These are phyloP conservation scores for Diplotaxis tenuifolia DNA, from an alignment of 345 rosid species.

Conservation along the genomic window DNA sequence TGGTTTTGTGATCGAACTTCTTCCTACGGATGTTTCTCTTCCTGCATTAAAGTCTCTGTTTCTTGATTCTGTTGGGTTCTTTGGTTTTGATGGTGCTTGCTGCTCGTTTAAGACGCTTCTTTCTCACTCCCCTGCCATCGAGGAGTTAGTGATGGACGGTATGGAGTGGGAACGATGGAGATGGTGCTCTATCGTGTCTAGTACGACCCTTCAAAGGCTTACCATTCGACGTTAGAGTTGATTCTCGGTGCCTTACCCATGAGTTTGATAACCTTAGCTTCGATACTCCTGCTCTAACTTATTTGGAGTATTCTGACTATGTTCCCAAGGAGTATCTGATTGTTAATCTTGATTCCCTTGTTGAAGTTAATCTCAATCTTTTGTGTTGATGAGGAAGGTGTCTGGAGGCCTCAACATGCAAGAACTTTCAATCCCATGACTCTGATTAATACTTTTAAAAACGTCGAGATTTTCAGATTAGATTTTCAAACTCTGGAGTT, in stretches of 20 bases:
- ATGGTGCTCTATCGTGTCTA: background rate
- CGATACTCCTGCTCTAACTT: background rate
- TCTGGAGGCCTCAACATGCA: background rate
- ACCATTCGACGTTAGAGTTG: background rate
- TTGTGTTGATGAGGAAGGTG: background rate
- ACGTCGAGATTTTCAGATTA: background rate
- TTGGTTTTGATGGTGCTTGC: background rate
- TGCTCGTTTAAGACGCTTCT: background rate
- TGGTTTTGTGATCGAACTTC: background rate
- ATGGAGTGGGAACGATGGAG: background rate
- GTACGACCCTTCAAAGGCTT: background rate
- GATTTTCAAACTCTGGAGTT: too few species aligned
- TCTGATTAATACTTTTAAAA: background rate
- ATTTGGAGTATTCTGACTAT: background rate
- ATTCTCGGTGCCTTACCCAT: background rate
- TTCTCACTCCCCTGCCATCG: slow-evolving; percentile 1
- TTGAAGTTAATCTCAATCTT: background rate
- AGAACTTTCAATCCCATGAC: background rate
- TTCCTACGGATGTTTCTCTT: background rate
- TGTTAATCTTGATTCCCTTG: background rate
- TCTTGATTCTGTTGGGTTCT: background rate
- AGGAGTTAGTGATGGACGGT: background rate
- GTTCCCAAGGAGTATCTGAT: background rate
- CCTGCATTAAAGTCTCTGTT: background rate
- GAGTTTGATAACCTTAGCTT: background rate